phyloP scores from a whole-genome alignment of 768 basidiomycete species.

The Leccinum boreale region DNA sequence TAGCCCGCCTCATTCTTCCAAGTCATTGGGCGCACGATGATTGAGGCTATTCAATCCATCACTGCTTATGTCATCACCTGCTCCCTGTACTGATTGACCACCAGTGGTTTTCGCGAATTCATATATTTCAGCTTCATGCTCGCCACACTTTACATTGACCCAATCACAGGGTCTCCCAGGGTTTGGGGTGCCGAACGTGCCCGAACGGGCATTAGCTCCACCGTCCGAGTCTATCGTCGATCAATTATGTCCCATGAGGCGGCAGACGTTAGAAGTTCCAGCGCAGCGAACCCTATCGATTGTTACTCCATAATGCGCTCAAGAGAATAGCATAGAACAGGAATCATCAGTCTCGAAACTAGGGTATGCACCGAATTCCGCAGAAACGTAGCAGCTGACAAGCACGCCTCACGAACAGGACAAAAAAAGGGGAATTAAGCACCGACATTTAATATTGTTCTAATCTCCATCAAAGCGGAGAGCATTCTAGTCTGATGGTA shows the following conservation, averaged over 20 bases:
- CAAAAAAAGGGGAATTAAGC: background rate
- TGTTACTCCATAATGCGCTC: background rate
- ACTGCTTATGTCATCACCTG: conserved; percentile 1
- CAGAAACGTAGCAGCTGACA: background rate
- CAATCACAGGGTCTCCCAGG: background rate
- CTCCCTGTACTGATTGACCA: background rate
- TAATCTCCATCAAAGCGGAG: background rate
- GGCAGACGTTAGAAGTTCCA: background rate
- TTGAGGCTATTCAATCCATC: background rate
- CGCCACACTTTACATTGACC: background rate
- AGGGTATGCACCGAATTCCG: background rate
- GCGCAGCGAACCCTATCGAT: background rate
- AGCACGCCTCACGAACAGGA: background rate
- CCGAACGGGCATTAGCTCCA: background rate
- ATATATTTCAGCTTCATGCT: background rate
- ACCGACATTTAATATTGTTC: background rate
- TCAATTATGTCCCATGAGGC: conserved; percentile 3
- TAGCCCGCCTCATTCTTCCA: background rate
- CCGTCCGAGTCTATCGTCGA: background rate
- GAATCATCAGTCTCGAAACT: background rate
- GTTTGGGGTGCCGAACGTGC: background rate
- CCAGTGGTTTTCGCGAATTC: background rate
- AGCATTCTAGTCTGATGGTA: background rate
- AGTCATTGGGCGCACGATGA: background rate
- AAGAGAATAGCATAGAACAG: background rate